Evolutionary conservation across 495 filamentous ascomycete genomes (phyloP).

Genomic region (Aspergillus leporis): DNA sequence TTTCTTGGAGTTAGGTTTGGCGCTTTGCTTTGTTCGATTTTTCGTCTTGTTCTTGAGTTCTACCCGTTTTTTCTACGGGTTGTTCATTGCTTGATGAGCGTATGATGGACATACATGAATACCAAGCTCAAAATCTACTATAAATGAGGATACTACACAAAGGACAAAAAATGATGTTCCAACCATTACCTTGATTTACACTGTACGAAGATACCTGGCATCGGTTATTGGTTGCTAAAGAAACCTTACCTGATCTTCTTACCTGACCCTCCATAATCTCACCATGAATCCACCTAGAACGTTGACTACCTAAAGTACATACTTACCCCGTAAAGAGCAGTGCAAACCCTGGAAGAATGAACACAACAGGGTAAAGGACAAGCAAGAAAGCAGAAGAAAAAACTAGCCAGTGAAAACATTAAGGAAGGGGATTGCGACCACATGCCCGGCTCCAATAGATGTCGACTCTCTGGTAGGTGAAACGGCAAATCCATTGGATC

Average conservation of each 20-base stretch:
- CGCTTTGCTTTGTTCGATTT: constrained; percentile 31
- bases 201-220: constrained; percentile 34
- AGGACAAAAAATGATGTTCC: constrained; percentile 8
- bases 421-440: constrained; percentile 10
- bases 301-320: constrained; percentile 49
- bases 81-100: constrained; percentile 33
- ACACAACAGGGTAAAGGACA: constrained; percentile 23
- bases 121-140: constrained; percentile 23
- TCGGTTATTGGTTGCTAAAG: constrained; percentile 30
- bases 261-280: constrained; percentile 46
- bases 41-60: constrained; percentile 16
- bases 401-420: background rate
- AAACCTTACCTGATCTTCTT: constrained; percentile 73
- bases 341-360: constrained; percentile 18
- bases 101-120: constrained; percentile 37
- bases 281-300: constrained; percentile 21
- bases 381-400: constrained; percentile 19
- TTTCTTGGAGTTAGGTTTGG: constrained; percentile 42
- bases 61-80: constrained; percentile 2
- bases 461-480: constrained; percentile 5
- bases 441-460: constrained; percentile 7
- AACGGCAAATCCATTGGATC: background rate
- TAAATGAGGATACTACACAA: constrained; percentile 9
- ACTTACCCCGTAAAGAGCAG: constrained; percentile 42
- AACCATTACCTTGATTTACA: constrained; percentile 30